Evolutionary conservation across 306 rosid genomes (phyloP), one percentile per base, ranked within the genome.

Genomic region (Urtica urens): DNA sequence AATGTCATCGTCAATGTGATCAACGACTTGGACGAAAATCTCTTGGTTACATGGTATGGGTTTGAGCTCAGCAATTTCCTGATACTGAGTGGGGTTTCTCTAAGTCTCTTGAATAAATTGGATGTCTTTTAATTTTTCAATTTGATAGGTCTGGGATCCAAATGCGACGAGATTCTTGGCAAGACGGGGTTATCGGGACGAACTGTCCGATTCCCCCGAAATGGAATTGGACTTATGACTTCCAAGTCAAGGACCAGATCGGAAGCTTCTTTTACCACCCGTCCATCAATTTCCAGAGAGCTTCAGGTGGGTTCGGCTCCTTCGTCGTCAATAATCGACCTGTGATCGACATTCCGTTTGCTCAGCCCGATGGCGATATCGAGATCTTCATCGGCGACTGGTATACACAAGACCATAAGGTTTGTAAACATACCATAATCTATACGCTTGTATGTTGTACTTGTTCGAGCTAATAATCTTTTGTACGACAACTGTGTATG

Each of bases 241-340:
- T 88, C 67, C 97, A 88, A 68, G 95, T 81, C 38, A 88, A 88
- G 78, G 97, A 83, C 73, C 97, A 88, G 71, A 81, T 88, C 40
- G 97, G 97, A 48, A 88, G 97, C 65, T 88, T 67, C 75, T 88
- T 69, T 69, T 88, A 84, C 68, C 84, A 65, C 68, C 97, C 97
- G 46, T 78, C 97, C 20, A 61, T 75, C 21, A 62, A 67, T 33
- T 61, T 88, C 22, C 97, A 88, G 76, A 78, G 79, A 69, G 90
- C 97, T 46, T 53, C 95, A 22, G 95, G 97, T 49, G 97, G 97
- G 10, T 84, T 78, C 68, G 97, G 95, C 28, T 79, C 93, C 40
- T 29, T 88, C 50, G 65, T 78, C 45, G 41, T 81, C 41, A 83
- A 66, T 41, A 88, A 88, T 38, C 65, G 95, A 57, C 70, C 51